Evolutionary conservation across 129 eudicot genomes (phyloP), one percentile per base, ranked within the genome.

Genomic region (Helichrysum umbraculigerum): DNA sequence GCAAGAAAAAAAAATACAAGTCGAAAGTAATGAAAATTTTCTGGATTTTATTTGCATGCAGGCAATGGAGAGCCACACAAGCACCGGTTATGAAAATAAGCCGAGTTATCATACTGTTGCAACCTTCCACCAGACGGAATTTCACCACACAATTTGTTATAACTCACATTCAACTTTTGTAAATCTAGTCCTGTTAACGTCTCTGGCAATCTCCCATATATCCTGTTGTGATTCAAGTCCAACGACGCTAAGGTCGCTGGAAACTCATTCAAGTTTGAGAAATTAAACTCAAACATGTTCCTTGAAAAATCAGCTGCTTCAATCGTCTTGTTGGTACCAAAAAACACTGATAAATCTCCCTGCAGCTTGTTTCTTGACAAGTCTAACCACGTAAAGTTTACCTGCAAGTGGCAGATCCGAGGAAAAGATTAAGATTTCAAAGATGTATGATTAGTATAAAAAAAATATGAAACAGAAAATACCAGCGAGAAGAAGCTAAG

Each of bases 311-410:
- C 77, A 8, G 82, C 78, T 0, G 63, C 62, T 25, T 57, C 44
- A 10, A 83, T 67, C 0, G 77, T 78, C 83, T 88, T 88, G 56
- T 86, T 81, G 21, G 30, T 59, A 6, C 93, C 93, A 67, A 88
- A 88, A 64, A 88, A 76, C 58, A 86, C 78, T 15, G 88, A 86
- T 6, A 82, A 35, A 52, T 84, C 93, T 1, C 93, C 93, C 6
- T 64, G 63, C 2, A 88, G 68, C 82, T 54, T 67, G 84, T 88
- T 88, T 61, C 82, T 57, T 0, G 84, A 71, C 33, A 88, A 60
- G 8, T 86, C 86, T 20, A 88, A 11, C 51, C 54, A 4, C 1
- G 85, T 79, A 57, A 83, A 78, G 75, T 86, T 86, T 28, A 81
- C 82, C 78, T 74, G 17, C 60, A 73, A 44, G 68, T 59, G 7